Conservation (phyloP, 2,329 filamentous ascomycete genomes). For the Aspergillus felis region DNA sequence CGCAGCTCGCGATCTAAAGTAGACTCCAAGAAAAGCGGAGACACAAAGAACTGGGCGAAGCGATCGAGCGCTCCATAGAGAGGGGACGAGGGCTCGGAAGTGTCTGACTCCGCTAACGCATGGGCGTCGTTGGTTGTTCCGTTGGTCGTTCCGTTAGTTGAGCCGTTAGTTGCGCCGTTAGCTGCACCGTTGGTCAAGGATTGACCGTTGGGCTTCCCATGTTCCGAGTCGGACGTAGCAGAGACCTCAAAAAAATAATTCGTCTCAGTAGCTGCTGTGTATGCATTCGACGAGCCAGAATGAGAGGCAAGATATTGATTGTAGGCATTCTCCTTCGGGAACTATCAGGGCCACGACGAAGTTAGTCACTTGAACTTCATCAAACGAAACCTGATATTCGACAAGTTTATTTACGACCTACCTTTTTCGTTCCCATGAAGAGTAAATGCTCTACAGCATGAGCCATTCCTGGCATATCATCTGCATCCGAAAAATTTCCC, state of each 20-base stretch:
- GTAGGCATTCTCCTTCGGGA: constrained; percentile 92
- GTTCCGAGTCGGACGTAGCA: constrained; percentile 59
- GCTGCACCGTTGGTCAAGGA: constrained; percentile 24
- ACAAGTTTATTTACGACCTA: constrained; percentile 28
- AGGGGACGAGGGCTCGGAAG: constrained; percentile 45
- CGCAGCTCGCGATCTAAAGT: constrained; percentile 82
- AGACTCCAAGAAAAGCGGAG: constrained; percentile 77
- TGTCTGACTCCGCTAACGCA: constrained; percentile 14
- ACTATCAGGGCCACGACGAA: constrained; percentile 45
- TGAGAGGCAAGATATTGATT: constrained; percentile 86
- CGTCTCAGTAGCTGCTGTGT: constrained; percentile 87
- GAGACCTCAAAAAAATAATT: constrained; percentile 98
- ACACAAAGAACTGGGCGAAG: constrained; percentile 91
- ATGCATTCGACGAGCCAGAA: constrained; percentile 91
- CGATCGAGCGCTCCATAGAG: constrained; percentile 81
- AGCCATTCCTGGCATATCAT: constrained; percentile 89
- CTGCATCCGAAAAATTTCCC: constrained; percentile 87
- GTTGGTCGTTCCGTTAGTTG: constrained; percentile 22
- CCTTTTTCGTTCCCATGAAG: constrained; percentile 98
- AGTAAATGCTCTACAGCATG: constrained; percentile 94
- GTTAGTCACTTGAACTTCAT: not conserved
- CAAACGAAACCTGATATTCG: not conserved
- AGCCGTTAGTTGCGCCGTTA: constrained; percentile 20
- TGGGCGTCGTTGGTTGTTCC: constrained; percentile 14
- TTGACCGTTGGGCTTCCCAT: constrained; percentile 21